Evolutionary conservation across 1,284 basidiomycete species (phyloP).

Genomic region (Apiotrichum domesticum): DNA sequence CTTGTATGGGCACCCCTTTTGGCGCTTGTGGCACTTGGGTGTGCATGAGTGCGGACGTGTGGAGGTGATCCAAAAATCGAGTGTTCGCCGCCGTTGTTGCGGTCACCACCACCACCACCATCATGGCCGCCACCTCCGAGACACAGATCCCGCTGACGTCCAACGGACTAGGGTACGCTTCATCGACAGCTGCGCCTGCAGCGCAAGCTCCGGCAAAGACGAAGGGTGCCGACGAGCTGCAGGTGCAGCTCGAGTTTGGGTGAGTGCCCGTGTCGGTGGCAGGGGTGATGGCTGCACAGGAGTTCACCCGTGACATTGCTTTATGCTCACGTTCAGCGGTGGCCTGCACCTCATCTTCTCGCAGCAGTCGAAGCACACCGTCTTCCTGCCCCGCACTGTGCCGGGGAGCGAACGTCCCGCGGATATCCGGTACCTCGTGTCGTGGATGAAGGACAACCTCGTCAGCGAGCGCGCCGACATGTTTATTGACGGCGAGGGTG

Average conservation of each 20-base stretch:
- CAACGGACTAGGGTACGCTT: conserved; percentile 25
- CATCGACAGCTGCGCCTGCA: conserved; percentile 6
- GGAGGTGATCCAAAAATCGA: not conserved
- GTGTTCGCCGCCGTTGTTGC: too few relatives aligned
- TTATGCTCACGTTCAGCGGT: conserved; percentile 51
- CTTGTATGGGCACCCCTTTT: too few relatives aligned
- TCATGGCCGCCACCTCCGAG: not conserved
- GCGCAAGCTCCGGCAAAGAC: not conserved
- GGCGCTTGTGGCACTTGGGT: too few relatives aligned
- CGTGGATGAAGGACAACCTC: conserved; percentile 69
- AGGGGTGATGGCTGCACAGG: too few relatives aligned
- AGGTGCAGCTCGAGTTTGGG: conserved; percentile 20
- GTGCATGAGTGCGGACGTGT: too few relatives aligned
- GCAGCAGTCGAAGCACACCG: conserved; percentile 55
- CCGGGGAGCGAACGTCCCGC: conserved; percentile 47
- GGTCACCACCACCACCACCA: not conserved
- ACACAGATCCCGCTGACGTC: conserved; percentile 14
- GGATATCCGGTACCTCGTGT: conserved; percentile 70
- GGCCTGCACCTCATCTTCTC: conserved; percentile 84
- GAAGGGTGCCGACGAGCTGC: conserved; percentile 11
- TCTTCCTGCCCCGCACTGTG: conserved; percentile 57
- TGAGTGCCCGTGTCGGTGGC: not conserved
- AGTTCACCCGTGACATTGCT: too few relatives aligned
- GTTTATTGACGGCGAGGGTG: conserved; percentile 78
- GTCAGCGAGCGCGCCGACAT: conserved; percentile 81